Conservation (phyloP, 352 stramenopile species). For the Phytophthora ramorum region DNA sequence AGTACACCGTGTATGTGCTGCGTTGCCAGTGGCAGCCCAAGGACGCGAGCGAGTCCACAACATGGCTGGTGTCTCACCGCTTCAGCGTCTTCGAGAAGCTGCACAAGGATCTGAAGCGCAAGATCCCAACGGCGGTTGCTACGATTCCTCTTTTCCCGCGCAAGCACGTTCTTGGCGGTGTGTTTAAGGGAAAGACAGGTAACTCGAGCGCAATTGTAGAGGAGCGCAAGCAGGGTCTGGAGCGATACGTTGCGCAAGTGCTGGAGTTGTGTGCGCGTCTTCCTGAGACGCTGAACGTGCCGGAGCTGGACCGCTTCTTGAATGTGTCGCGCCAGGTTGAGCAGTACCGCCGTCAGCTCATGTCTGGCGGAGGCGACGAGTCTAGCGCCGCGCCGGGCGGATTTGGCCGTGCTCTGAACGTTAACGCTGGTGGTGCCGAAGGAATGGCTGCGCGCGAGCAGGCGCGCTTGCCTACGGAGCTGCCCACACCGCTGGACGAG, state of each 20-base stretch:
- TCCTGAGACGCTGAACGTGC: constrained; percentile 81
- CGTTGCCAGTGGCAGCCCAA: constrained; percentile 85
- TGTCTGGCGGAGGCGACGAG: constrained; percentile 36
- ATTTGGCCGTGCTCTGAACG: constrained; percentile 57
- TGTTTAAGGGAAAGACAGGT: constrained; percentile 86
- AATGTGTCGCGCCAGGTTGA: constrained; percentile 89
- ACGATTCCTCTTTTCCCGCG: constrained; percentile 71
- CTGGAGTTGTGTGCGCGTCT: constrained; percentile 84
- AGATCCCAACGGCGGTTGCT: constrained; percentile 39
- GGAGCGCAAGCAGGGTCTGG: constrained; percentile 82
- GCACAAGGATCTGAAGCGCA: constrained; percentile 45
- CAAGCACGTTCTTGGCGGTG: constrained; percentile 85
- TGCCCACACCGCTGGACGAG: constrained; percentile 86
- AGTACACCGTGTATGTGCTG: constrained; percentile 91
- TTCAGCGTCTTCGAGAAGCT: constrained; percentile 49
- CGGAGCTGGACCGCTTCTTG: constrained; percentile 87
- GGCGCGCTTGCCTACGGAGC: constrained; percentile 78
- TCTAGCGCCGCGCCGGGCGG: constrained; percentile 26
- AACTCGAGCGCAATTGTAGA: constrained; percentile 90
- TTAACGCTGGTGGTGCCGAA: constrained; percentile 76
- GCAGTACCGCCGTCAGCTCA: constrained; percentile 80
- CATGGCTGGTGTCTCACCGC: constrained; percentile 42
- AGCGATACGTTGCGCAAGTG: constrained; percentile 86
- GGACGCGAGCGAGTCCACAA: constrained; percentile 42
- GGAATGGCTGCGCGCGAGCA: constrained; percentile 82